Base-by-base conservation (phyloP, 345 rosid species). In the Hibiscus mutabilis region DNA sequence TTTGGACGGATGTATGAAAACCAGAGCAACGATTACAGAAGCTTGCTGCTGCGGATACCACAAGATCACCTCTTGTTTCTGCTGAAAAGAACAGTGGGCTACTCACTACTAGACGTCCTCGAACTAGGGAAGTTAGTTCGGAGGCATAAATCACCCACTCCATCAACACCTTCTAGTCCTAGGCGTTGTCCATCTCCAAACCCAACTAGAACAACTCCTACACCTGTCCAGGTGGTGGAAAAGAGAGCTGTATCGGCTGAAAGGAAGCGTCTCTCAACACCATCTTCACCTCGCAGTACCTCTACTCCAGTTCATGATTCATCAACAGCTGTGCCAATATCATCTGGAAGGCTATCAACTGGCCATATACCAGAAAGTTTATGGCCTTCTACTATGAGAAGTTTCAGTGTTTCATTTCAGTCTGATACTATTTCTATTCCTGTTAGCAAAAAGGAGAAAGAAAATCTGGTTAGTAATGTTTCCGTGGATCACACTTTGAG, bases 311-410 rank as follows among this genome's bases (percentile, higher is more conserved):
- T 91, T 74, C 80, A 77, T 61, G 98, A 90, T 18, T 79, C 81
- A 71, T 86, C 84, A 62, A 69, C 84, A 18, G 86, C 85, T 77
- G 73, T 75, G 63, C 86, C 81, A 25, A 66, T 83, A 62, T 73
- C 86, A 53, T 78, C 92, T 70, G 85, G 97, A 81, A 87, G 92
- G 84, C 65, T 83, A 65, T 84, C 85, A 60, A 76, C 79, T 14
- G 90, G 92, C 59, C 83, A 87, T 70, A 75, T 90, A 76, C 91
- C 92, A 6, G 99, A 95, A 79, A 79, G 92, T 76, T 83, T 95
- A 84, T 95, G 99, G 99, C 99, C 99, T 75, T 95, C 99, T 64
- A 95, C 99, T 6, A 95, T 95, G 97, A 84, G 99, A 82, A 95
- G 96, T 82, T 92, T 90, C 68, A 92, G 88, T 62, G 97, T 86